Percentiles rank a stretch among this genome's conserved stretches.
These are phyloP conservation scores for Allantophomopsis lycopodina DNA, from an alignment of 2,329 filamentous ascomycete species.

Conservation along the genomic window DNA sequence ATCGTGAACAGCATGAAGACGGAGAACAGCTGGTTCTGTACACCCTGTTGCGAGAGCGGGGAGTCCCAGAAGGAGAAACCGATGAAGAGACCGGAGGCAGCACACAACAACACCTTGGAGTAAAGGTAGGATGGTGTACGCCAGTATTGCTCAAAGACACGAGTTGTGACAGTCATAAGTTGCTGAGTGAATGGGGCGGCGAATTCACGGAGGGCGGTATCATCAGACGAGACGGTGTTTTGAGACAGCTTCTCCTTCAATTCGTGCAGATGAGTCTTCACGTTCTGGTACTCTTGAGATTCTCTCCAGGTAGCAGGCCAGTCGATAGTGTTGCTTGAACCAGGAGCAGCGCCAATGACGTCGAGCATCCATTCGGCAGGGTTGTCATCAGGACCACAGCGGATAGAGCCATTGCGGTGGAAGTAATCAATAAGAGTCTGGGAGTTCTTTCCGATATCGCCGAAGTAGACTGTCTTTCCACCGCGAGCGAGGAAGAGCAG, in stretches of 20 bases:
- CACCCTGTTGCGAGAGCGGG: conserved; percentile 40
- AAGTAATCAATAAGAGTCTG: conserved; percentile 59
- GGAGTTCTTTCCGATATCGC: conserved; percentile 61
- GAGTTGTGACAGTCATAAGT: conserved; percentile 35
- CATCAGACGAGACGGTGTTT: conserved; percentile 10
- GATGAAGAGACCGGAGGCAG: conserved; percentile 38
- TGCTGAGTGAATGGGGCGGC: conserved; percentile 45
- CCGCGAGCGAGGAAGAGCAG: conserved; percentile 65
- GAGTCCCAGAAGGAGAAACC: conserved; percentile 58
- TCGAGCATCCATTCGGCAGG: conserved; percentile 71
- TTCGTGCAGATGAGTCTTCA: conserved; percentile 31
- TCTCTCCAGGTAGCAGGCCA: conserved; percentile 48
- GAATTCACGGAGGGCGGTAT: conserved; percentile 34
- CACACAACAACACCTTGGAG: conserved; percentile 11
- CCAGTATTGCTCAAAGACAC: conserved; percentile 51
- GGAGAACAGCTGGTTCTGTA: conserved; percentile 61
- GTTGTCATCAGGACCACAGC: conserved; percentile 57
- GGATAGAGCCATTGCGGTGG: conserved; percentile 50
- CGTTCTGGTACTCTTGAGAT: conserved; percentile 29
- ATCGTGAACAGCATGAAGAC: conserved; percentile 69
- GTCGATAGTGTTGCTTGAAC: conserved; percentile 43
- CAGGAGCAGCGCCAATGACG: conserved; percentile 41
- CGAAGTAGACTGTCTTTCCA: conserved; percentile 69
- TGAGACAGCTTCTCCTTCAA: conserved; percentile 29
- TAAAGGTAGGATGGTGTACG: conserved; percentile 44